Percentiles rank a stretch among this genome's conserved stretches.
These are phyloP conservation scores for Murraya paniculata DNA, from an alignment of 345 rosid genomes.

Conservation along the genomic window DNA sequence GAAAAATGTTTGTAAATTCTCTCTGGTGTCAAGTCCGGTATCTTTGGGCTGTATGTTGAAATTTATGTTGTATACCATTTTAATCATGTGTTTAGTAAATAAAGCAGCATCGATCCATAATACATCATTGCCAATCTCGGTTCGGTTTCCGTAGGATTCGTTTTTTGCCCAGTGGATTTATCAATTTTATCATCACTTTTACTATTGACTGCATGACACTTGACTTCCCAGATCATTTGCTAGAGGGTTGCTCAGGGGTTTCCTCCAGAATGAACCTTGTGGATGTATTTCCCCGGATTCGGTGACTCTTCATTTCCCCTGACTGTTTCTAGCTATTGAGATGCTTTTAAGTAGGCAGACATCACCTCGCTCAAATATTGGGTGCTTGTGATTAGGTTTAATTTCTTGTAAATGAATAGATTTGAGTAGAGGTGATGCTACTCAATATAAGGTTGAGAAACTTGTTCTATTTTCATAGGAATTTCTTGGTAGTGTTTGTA, in stretches of 20 bases:
- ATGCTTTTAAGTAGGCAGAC: not conserved
- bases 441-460: not conserved
- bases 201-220: too few species aligned
- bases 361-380: not conserved
- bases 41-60: conserved; percentile 1
- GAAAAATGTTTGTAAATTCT: not conserved
- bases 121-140: not conserved
- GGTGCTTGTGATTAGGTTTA: not conserved
- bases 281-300: not conserved
- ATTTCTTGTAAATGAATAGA: not conserved
- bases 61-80: conserved; percentile 13
- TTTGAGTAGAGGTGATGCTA: not conserved
- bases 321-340: not conserved
- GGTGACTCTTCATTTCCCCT: not conserved
- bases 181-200: not conserved
- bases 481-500: not conserved
- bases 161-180: not conserved
- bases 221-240: not conserved
- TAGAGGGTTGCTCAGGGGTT: not conserved
- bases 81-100: not conserved
- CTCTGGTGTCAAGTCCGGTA: conserved; percentile 1
- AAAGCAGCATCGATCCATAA: not conserved
- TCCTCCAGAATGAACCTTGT: not conserved
- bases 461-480: not conserved
- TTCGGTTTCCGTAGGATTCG: not conserved